These are phyloP conservation scores for Ammopiptanthus mongolicus DNA, from an alignment of 306 rosid species.

Conservation along the genomic window DNA sequence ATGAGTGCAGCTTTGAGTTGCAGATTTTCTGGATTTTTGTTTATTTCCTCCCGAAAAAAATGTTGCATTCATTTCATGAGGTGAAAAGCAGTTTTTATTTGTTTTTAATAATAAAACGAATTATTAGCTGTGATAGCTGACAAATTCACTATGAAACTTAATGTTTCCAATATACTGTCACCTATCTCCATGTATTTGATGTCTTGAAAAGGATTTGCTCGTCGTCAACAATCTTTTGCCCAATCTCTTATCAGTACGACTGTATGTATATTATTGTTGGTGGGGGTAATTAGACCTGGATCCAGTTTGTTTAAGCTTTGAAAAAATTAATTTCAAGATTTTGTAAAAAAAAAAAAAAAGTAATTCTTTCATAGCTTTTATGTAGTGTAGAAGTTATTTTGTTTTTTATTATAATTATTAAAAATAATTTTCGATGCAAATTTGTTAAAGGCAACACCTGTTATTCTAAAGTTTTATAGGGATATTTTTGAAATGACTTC, in stretches of 20 bases:
- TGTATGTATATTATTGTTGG: neutral
- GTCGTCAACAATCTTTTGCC: neutral
- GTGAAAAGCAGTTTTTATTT: slow-evolving; percentile 6
- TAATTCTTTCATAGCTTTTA: no score
- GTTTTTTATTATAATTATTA: no score
- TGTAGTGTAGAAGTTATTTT: no score
- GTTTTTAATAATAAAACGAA: neutral
- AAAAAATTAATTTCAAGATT: no score
- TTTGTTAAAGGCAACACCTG: no score
- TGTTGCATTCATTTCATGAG: slow-evolving; percentile 12
- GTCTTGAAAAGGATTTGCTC: neutral
- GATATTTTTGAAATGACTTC: no score
- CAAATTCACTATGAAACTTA: neutral
- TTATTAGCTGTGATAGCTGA: slow-evolving; percentile 16
- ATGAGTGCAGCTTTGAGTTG: slow-evolving; percentile 2
- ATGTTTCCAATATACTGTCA: neutral
- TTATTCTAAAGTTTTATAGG: no score
- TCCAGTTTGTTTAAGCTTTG: no score
- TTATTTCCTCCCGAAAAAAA: slow-evolving; percentile 7
- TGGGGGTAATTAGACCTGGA: neutral
- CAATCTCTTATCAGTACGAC: neutral
- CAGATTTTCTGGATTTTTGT: slow-evolving; percentile 3
- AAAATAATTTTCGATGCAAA: no score
- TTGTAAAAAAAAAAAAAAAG: no score
- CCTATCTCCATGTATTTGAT: neutral